phyloP scores from a whole-genome alignment of 2,329 filamentous ascomycete genomes.

The Ascochyta viciae-villosae region DNA sequence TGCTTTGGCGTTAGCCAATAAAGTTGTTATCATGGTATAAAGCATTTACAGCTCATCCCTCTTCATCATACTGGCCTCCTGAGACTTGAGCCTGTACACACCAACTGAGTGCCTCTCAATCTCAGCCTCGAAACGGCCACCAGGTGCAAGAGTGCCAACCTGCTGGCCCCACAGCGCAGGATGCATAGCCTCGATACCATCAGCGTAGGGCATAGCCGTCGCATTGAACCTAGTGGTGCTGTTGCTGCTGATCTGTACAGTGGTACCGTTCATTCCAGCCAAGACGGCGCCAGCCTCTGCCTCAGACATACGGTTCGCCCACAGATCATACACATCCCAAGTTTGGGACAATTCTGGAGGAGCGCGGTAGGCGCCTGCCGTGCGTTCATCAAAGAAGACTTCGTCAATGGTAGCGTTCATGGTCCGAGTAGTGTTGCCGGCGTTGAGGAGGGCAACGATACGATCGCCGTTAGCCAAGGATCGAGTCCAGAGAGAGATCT shows the following conservation, averaged over 20 bases:
- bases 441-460: slow-evolving; percentile 61
- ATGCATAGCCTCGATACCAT: slow-evolving; percentile 53
- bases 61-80: slow-evolving; percentile 40
- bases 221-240: slow-evolving; percentile 57
- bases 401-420: slow-evolving; percentile 61
- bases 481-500: slow-evolving; percentile 61
- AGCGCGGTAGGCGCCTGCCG: slow-evolving; percentile 47
- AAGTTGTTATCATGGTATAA: neutral
- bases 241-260: slow-evolving; percentile 41
- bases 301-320: slow-evolving; percentile 62
- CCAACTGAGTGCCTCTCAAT: slow-evolving; percentile 59
- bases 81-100: slow-evolving; percentile 56
- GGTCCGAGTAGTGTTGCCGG: slow-evolving; percentile 49
- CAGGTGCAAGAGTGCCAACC: slow-evolving; percentile 53
- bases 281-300: slow-evolving; percentile 55
- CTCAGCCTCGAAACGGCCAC: slow-evolving; percentile 53
- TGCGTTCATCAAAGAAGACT: slow-evolving; percentile 60
- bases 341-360: slow-evolving; percentile 51
- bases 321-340: slow-evolving; percentile 64
- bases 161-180: slow-evolving; percentile 56
- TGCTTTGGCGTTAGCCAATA: neutral
- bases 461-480: slow-evolving; percentile 55
- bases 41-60: slow-evolving; percentile 53
- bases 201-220: slow-evolving; percentile 57
- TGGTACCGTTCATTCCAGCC: slow-evolving; percentile 53